Evolutionary conservation across 371 early-diverging fungal genomes (phyloP).

Genomic region (Apophysomyces trapeziformis): DNA sequence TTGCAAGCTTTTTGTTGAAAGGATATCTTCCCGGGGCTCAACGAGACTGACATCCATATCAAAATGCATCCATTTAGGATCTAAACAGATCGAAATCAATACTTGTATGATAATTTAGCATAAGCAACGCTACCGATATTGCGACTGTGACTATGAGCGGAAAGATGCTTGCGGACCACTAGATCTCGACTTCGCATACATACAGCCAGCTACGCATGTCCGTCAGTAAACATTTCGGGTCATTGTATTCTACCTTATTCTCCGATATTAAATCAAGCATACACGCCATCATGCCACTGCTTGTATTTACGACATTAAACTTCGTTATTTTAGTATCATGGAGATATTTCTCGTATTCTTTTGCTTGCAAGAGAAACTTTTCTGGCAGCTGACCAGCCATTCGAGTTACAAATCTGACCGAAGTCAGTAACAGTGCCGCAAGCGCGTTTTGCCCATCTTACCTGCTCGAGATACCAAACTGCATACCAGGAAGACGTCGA

Average conservation of each 20-base stretch:
- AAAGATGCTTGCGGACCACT: not conserved
- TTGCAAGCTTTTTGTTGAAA: not conserved
- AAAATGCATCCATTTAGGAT: not conserved
- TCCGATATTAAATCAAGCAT: slow-evolving; percentile 28
- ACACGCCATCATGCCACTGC: slow-evolving; percentile 45
- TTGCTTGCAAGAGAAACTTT: slow-evolving; percentile 33
- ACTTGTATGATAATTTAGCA: not conserved
- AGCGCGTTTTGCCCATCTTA: slow-evolving; percentile 9
- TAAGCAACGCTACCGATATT: not conserved
- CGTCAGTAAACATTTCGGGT: not conserved
- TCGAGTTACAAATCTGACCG: slow-evolving; percentile 14
- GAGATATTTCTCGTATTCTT: slow-evolving; percentile 28
- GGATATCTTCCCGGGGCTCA: not conserved
- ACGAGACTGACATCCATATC: not conserved
- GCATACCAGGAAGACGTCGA: slow-evolving; percentile 57
- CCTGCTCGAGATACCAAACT: slow-evolving; percentile 43
- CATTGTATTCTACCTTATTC: slow-evolving; percentile 27
- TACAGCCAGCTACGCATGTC: not conserved
- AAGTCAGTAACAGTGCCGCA: not conserved
- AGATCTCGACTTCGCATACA: not conserved
- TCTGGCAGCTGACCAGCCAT: slow-evolving; percentile 27
- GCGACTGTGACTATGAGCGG: not conserved
- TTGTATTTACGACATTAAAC: slow-evolving; percentile 13
- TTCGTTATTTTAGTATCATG: not conserved
- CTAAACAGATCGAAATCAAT: not conserved